Evolutionary conservation across 129 eudicot species (phyloP), one percentile per base, ranked within the genome.

Genomic region (Flaveria linearis): DNA sequence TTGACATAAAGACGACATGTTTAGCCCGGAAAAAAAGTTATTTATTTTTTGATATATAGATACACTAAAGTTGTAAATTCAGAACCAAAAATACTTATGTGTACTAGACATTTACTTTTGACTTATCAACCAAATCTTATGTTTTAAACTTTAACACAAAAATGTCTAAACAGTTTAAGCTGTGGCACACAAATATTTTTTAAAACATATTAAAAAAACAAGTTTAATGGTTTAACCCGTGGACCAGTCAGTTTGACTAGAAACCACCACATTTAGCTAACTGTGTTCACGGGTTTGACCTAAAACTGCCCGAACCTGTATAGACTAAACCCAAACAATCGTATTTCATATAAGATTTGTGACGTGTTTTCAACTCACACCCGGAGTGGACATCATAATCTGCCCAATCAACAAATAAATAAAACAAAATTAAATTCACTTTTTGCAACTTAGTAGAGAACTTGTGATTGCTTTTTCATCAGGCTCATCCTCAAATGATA

Each of bases 401-500:
- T 28, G 58, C 75, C 30, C n/a, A 49, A 62, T 11, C 17, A 63
- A 76, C 36, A 49, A 14, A 4, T 11, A 10, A 9, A 41, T 3
- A 30, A 36, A 66, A 39, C 22, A 76, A 16, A 72, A 43, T 10
- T 2, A n/a, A 75, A 25, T 5, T 69, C n/a, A 70, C 15, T 17
- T 42, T 12, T 46, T 64, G 5, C 26, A 60, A 78, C 43, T 78
- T 58, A 9, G 51, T 47, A 33, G 62, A 77, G 15, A 55, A 39
- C 23, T 6, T 39, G 81, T 68, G 39, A 49, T 69, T 69, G 70
- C 50, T 43, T 33, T 42, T 57, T 78, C 61, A 18, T 47, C 15
- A 43, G 26, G 71, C 64, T 58, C 62, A 78, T 45, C 52, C 43
- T 70, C 68, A 47, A 60, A 60, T 78, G 76, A 49, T 78, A 71